Conservation (phyloP, 225 moss, liverwort and hornwort species). For the Antitrichia curtipendula region DNA sequence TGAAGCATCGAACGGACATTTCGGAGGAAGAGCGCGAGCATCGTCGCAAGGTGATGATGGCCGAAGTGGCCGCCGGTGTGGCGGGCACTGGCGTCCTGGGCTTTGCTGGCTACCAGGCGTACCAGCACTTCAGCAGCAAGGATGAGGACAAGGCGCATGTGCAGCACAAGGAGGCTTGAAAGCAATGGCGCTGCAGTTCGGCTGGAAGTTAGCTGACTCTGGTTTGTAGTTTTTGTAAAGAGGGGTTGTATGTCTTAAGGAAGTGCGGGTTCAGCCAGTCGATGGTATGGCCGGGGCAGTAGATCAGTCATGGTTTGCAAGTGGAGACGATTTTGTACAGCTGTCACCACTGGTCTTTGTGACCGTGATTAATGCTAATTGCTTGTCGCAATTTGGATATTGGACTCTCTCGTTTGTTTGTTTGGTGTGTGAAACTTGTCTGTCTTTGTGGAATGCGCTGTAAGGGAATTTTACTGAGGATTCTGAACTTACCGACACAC, state of each 20-base stretch:
- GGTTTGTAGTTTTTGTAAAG: not conserved
- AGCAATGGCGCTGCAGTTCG: not conserved
- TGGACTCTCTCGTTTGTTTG: not conserved
- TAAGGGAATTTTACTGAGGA: not conserved
- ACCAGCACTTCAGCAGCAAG: conserved; percentile 11
- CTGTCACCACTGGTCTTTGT: not conserved
- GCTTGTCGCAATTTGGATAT: not conserved
- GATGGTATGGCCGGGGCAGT: not conserved
- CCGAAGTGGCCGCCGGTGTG: conserved; percentile 26
- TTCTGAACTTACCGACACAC: not conserved
- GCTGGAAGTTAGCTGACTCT: not conserved
- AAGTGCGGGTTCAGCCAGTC: not conserved
- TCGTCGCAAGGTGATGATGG: conserved; percentile 19
- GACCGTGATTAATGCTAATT: not conserved
- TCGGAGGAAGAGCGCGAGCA: conserved; percentile 32
- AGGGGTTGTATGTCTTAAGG: not conserved
- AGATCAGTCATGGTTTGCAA: not conserved
- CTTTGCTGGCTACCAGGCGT: conserved; percentile 22
- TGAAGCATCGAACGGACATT: conserved; percentile 29
- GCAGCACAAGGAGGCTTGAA: not conserved
- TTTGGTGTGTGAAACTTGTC: not conserved
- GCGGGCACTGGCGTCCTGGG: conserved; percentile 20
- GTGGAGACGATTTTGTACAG: not conserved
- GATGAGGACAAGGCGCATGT: not conserved
- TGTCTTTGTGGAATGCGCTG: not conserved